A percentile compares a stretch with the other conserved stretches of the same genome.
Evolutionary conservation across 108 stramenopile species (phyloP).

Genomic region (Cylindrotheca fusiformis): DNA sequence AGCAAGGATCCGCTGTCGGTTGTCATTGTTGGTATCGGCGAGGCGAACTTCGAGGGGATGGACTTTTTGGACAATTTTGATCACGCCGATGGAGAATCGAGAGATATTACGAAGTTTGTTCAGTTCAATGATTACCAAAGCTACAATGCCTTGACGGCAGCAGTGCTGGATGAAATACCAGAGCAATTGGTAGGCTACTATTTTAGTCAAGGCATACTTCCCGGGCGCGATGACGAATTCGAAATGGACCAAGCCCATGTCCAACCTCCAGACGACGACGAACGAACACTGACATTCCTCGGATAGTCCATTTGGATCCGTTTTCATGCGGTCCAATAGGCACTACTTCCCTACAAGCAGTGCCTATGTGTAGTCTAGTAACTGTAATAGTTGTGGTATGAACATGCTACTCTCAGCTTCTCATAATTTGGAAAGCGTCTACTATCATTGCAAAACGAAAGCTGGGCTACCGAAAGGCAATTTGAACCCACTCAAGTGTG

Average conservation of each 20-base stretch:
- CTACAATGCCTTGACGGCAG: slow-evolving; percentile 66
- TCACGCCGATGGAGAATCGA: slow-evolving; percentile 24
- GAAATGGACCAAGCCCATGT: slow-evolving; percentile 26
- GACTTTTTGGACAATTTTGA: slow-evolving; percentile 77
- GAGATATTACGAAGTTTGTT: slow-evolving; percentile 62
- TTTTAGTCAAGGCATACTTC: slow-evolving; percentile 52
- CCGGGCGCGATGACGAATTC: slow-evolving; percentile 35
- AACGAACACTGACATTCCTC: slow-evolving; percentile 50
- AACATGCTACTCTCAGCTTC: no score
- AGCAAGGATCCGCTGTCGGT: slow-evolving; percentile 77
- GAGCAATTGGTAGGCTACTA: slow-evolving; percentile 78
- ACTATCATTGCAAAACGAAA: no score
- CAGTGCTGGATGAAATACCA: slow-evolving; percentile 81
- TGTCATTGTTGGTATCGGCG: slow-evolving; percentile 89
- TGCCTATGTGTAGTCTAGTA: no score
- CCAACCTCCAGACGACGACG: slow-evolving; percentile 43
- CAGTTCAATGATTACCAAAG: slow-evolving; percentile 51
- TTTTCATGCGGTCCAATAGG: no score
- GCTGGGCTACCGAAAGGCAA: no score
- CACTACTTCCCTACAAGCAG: no score
- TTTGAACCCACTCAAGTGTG: no score
- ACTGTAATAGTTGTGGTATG: no score
- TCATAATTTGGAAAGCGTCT: no score
- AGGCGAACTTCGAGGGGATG: slow-evolving; percentile 69
- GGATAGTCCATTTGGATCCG: no score